Evolutionary conservation across 805 yeast genomes (phyloP), one percentile per base, ranked within the genome.

Genomic region (Candida qinlingensis): DNA sequence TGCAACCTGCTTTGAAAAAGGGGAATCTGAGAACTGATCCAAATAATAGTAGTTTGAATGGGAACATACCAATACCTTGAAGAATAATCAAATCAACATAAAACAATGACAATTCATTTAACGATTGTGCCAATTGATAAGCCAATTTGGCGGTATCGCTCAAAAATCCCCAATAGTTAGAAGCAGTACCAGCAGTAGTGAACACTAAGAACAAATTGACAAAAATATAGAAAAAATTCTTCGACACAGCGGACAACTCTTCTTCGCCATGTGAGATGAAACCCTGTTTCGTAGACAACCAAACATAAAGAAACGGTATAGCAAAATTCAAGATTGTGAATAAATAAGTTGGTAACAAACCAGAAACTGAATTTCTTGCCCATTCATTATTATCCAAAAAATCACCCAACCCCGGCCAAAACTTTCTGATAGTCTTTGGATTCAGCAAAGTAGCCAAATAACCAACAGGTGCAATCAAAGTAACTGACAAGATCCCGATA

Each of bases 81-180:
- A 87, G 69, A 26, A 87, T 76, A 38, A 87, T 79, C 61, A 94
- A 77, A 68, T 92, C 97, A 38, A 90, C 96, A 68, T 94, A 92
- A 64, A 92, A 92, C 45, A 87, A 69, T 0, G 97, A 85, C 53
- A 91, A 76, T 41, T 85, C 87, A 56, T 83, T 76, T 50, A 92
- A 73, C 0, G 96, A 85, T 35, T 82, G 79, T 0, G 98, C 97
- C 51, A 92, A 70, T 57, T 87, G 90, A 54, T 81, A 80, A 0
- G 98, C 98, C 48, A 92, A 77, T 63, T 87, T 82, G 1, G 96
- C 86, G 1, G 97, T 89, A 61, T 94, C 98, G 62, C 88, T 86
- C 45, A 91, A 71, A 53, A 81, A 80, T 39, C 85, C 83, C 87
- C 88, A 82, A 54, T 81, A 80, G 56, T 81, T 81, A 6, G 94